Base-by-base conservation (phyloP, 2,329 filamentous ascomycete species). In the Septoria petroselini region DNA sequence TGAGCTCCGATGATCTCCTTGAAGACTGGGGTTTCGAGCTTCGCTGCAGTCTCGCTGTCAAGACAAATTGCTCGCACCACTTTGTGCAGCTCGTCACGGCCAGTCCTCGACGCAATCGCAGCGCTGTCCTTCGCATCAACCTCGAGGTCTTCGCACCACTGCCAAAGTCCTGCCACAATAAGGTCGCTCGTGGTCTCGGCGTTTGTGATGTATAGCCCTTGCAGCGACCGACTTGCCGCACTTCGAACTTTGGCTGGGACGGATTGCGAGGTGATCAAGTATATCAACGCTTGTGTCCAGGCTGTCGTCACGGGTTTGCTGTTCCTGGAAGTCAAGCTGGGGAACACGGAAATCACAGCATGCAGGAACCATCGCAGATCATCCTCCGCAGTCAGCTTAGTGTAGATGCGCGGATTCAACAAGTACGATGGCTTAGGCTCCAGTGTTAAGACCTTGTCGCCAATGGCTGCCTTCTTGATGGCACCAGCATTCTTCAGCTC, bases 221-320 rank as follows among this genome's bases (percentile, higher is more conserved):
- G 82, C 25, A 98, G 70, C 0, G 78, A 71, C 38, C 76, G 71
- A 15, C 76, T 76, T 3, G 84, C 81, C 58, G 83, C 77, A 55
- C 83, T 82, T 49, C 86, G 83, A 40, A 86, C 73, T 30, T 74
- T 74, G 2, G 83, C 75, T 9, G 84, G 75, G 15, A 88, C 73
- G 9, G 68, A 73, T 11, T 80, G 71, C 1, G 84, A 82, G 38
- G 83, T 83, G 38, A 91, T 79, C 12, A 87, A 73, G 66, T 86
- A 94, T n/a, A 96, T 83, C 51, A 91, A 80, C 2, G 86, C 84
- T 62, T 95, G 87, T 11, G 87, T 84, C 93, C 91, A 98, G 7
- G 61, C 60, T 15, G 48, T 55, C 7, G 52, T 41, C 17, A 60
- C 14, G 7, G 54, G 51, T 7, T 46, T 71, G 3, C 73, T 66